Evolutionary conservation across 2,329 filamentous ascomycete genomes (phyloP), one percentile per base, ranked within the genome.

Genomic region (Penicillium sp.): DNA sequence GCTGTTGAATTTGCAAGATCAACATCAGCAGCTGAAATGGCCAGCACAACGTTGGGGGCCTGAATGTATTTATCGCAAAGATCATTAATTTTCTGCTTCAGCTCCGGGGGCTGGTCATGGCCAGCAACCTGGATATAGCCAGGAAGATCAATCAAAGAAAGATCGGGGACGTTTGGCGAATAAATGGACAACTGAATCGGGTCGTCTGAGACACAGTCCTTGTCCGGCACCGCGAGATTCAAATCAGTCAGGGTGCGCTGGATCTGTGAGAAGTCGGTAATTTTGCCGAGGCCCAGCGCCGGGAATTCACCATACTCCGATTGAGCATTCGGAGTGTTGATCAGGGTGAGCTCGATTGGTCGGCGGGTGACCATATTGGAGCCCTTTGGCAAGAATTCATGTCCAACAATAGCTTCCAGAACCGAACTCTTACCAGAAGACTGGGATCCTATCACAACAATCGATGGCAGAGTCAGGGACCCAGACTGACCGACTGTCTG

Each of bases 51-150:
- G 70, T 99, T 99, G 0, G 96, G 95, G 6, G 93, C 80, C 71
- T 96, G 91, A 51, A 99, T 99, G 70, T 99, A 99, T 78, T 96
- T 98, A 76, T 99, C 95, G 73, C 95, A 99, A 13, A 99, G 86
- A 68, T 97, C 92, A 2, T 91, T 86, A 62, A 99, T 99, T 78
- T 96, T 97, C 70, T 96, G 90, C 77, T 98, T 98, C 53, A 99
- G 80, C 75, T 97, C 89, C 3, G 89, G 79, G 0, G 95, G 95
- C 69, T 99, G 95, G 67, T 96, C 92, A 53, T 92, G 87, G 14
- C 93, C 93, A 13, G 91, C 89, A 31, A 99, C 93, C 72, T 99
- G 96, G 54, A 99, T 99, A 72, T 99, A 99, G 5, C 95, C 95
- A 0, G 95, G 95, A 14, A 99, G 83, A 75, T 99, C 96, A 66